Percentiles rank a stretch among this genome's conserved stretches.
phyloP scores from a whole-genome alignment of 1,284 basidiomycete genomes.

The Mrakiaceae sp. region DNA sequence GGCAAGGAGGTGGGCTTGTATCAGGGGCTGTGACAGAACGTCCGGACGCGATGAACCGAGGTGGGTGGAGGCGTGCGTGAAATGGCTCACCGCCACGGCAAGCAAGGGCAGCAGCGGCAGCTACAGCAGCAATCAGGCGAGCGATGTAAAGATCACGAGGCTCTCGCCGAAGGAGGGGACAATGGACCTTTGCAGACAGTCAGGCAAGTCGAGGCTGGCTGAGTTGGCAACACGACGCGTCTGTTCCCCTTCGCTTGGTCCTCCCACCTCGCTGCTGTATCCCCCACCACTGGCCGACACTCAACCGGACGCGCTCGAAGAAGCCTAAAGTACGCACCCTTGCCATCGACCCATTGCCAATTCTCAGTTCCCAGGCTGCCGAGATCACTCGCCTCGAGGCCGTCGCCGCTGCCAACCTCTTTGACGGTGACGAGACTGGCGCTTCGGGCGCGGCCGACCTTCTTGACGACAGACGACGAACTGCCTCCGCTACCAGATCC shows the following conservation, averaged over 20 bases:
- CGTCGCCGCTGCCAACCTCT: constrained; percentile 62
- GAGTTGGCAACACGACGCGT: background rate
- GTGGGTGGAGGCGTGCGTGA: background rate
- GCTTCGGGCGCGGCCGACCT: constrained; percentile 53
- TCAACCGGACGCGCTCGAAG: background rate
- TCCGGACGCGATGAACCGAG: background rate
- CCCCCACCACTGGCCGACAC: background rate
- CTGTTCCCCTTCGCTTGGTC: background rate
- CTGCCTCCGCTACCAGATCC: background rate
- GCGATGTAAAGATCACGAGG: background rate
- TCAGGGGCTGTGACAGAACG: background rate
- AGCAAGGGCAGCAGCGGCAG: constrained; percentile 1
- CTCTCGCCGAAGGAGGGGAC: background rate
- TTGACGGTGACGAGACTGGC: constrained; percentile 79
- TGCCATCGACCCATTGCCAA: constrained; percentile 96
- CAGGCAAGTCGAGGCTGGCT: background rate
- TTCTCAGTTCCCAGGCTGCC: constrained; percentile 81
- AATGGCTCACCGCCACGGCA: background rate
- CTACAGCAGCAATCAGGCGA: background rate
- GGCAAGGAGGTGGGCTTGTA: background rate
- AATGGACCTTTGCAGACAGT: background rate
- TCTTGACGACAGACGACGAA: background rate
- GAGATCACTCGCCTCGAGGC: constrained; percentile 61
- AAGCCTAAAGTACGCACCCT: constrained; percentile 49
- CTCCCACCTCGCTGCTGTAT: background rate